Conservation (phyloP, 345 rosid species). For the Rubroshorea leprosula region DNA sequence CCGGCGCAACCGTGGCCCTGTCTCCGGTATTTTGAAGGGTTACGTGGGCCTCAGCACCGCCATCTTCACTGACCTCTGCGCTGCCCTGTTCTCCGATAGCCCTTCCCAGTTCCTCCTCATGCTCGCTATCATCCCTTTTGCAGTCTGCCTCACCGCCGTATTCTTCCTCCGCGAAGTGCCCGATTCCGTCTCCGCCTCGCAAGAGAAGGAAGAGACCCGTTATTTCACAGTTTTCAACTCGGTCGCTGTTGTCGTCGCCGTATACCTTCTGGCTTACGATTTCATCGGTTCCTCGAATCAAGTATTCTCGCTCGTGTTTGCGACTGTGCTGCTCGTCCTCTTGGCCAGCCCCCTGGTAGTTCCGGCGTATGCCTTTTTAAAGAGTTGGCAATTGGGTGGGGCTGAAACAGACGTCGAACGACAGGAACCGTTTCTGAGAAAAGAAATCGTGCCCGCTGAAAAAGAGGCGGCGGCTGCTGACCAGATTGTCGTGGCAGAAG, state of each 20-base stretch:
- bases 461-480: not conserved
- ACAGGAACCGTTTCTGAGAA: conserved; percentile 7
- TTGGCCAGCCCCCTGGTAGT: conserved; percentile 40
- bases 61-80: conserved; percentile 50
- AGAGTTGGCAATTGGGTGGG: not conserved
- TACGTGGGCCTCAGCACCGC: conserved; percentile 62
- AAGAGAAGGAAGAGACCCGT: conserved; percentile 31
- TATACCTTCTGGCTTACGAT: conserved; percentile 46
- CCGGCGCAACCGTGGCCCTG: conserved; percentile 51
- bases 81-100: conserved; percentile 44
- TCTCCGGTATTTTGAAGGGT: conserved; percentile 58
- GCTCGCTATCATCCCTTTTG: conserved; percentile 47
- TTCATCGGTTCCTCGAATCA: conserved; percentile 39
- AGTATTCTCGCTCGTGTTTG: conserved; percentile 34
- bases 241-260: conserved; percentile 42
- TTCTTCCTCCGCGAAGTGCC: conserved; percentile 40
- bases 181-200: conserved; percentile 18
- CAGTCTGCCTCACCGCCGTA: conserved; percentile 40
- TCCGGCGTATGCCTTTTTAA: conserved; percentile 32
- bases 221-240: conserved; percentile 38
- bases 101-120: conserved; percentile 44
- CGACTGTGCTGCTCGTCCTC: conserved; percentile 34
- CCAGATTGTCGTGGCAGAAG: conserved; percentile 13
- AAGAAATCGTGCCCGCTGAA: conserved; percentile 12
- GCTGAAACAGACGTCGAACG: conserved; percentile 29